These are phyloP conservation scores for Puccinia sorghi DNA, from an alignment of 1,284 basidiomycete genomes.

Conservation along the genomic window DNA sequence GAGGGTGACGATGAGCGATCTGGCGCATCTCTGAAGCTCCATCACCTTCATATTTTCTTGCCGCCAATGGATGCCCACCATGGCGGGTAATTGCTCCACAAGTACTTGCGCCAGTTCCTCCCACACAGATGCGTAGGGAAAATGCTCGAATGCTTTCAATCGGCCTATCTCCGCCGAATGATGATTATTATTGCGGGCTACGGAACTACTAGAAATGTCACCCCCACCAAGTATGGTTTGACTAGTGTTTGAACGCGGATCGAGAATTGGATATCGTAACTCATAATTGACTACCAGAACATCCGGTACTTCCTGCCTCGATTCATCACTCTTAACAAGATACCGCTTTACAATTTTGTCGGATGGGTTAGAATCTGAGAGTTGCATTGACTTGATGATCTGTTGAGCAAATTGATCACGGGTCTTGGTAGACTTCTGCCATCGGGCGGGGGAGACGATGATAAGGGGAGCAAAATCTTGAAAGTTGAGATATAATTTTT, in stretches of 20 bases:
- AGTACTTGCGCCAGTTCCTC: conserved; percentile 52
- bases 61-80: conserved; percentile 57
- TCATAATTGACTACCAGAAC: conserved; percentile 57
- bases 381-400: conserved; percentile 52
- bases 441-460: conserved; percentile 51
- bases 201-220: not conserved
- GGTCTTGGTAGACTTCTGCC: conserved; percentile 51
- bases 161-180: not conserved
- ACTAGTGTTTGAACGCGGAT: conserved; percentile 31
- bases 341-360: too few species aligned
- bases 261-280: conserved; percentile 55
- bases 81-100: conserved; percentile 51
- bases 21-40: conserved; percentile 54
- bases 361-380: not conserved
- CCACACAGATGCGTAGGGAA: conserved; percentile 55
- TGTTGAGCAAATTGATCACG: conserved; percentile 54
- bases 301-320: conserved; percentile 50
- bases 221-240: conserved; percentile 19
- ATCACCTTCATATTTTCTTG: conserved; percentile 54
- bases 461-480: conserved; percentile 53
- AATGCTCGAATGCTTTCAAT: conserved; percentile 54
- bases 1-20: conserved; percentile 53
- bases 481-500: conserved; percentile 54
- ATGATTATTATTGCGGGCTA: not conserved
- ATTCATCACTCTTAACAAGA: too few species aligned